Conservation (phyloP, 495 filamentous ascomycete genomes). For the Neurospora sp. region DNA sequence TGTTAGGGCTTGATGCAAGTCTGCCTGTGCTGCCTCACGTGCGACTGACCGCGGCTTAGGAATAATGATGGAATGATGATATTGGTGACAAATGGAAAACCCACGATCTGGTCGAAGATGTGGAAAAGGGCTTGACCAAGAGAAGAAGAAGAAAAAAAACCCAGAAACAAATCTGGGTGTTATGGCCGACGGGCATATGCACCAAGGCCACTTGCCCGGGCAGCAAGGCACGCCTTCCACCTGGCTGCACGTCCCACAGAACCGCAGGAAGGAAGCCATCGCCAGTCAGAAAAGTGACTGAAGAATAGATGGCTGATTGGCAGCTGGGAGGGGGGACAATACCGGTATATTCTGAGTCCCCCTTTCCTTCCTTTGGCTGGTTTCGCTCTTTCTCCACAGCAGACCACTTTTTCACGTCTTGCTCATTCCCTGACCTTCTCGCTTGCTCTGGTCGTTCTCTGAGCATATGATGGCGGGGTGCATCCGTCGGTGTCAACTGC, state of each 20-base stretch:
- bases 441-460: background rate
- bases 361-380: background rate
- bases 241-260: background rate
- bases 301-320: background rate
- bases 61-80: background rate
- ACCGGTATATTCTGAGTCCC: background rate
- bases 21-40: background rate
- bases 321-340: background rate
- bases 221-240: background rate
- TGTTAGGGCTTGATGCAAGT: background rate
- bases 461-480: background rate
- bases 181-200: background rate
- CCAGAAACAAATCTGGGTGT: background rate
- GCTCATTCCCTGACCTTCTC: background rate
- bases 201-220: background rate
- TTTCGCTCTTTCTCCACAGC: background rate
- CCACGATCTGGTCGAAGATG: background rate
- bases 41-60: background rate
- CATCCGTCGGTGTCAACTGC: background rate
- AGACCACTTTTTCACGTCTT: background rate
- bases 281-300: background rate
- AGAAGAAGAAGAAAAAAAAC: background rate
- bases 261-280: background rate
- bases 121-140: background rate
- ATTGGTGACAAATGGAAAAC: background rate